phyloP scores from a whole-genome alignment of 495 filamentous ascomycete species.

The Emericellopsis terricola region DNA sequence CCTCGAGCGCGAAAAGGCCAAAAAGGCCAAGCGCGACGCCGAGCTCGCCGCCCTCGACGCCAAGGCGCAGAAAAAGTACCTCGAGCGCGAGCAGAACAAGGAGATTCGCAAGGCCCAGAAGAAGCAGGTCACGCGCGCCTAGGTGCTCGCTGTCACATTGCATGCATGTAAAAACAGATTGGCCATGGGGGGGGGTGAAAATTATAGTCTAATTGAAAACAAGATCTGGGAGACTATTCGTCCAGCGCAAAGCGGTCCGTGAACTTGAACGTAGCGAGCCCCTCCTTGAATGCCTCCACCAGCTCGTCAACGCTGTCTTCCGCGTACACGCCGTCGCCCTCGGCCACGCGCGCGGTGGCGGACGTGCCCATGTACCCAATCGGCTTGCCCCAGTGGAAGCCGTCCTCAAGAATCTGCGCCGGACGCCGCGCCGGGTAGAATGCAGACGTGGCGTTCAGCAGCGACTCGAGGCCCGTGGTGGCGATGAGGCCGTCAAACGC shows the following conservation, averaged over 20 bases:
- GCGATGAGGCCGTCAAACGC: constrained; percentile 55
- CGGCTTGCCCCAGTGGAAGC: constrained; percentile 56
- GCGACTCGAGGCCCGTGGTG: constrained; percentile 31
- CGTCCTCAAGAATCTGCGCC: constrained; percentile 44
- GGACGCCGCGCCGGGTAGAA: constrained; percentile 49
- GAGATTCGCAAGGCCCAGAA: constrained; percentile 55
- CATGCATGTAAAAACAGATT: too few species aligned
- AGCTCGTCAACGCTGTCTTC: constrained; percentile 17
- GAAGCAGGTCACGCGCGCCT: constrained; percentile 39
- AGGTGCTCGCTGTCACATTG: too few species aligned
- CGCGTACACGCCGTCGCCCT: constrained; percentile 34
- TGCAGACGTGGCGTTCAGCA: constrained; percentile 29
- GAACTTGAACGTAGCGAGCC: constrained; percentile 50
- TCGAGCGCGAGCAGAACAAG: constrained; percentile 81
- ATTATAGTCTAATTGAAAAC: too few species aligned
- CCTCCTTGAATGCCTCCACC: constrained; percentile 31
- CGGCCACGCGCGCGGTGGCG: constrained; percentile 17
- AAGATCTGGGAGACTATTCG: too few species aligned
- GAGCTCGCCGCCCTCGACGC: constrained; percentile 68
- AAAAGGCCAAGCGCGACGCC: constrained; percentile 84
- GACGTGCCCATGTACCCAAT: constrained; percentile 39
- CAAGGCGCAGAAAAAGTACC: constrained; percentile 86
- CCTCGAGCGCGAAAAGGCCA: constrained; percentile 59
- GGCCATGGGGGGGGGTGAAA: too few species aligned
- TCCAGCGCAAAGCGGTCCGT: not conserved